Conservation (phyloP, 139 green algal species). For the Axilococcus clingmanii region DNA sequence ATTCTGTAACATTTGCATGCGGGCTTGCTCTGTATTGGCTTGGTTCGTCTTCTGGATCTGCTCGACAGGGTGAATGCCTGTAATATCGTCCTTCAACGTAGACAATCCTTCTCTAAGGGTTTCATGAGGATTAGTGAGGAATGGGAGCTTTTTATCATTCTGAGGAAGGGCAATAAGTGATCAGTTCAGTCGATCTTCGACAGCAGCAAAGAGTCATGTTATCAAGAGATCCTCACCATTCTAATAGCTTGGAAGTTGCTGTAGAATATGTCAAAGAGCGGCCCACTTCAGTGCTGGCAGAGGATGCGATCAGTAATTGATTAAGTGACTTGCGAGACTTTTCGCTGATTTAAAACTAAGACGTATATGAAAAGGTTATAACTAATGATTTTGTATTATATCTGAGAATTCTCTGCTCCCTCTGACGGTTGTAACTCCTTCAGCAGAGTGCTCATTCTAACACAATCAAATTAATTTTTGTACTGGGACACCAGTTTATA, state of each 20-base stretch:
- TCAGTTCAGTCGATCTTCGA: no score
- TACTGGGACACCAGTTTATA: no score
- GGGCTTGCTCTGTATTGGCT: constrained; percentile 1
- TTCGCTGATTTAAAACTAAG: not conserved
- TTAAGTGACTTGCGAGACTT: not conserved
- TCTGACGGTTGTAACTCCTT: no score
- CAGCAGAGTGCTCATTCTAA: no score
- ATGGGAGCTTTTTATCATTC: constrained; percentile 35
- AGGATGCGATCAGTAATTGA: not conserved
- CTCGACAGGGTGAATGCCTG: constrained; percentile 52
- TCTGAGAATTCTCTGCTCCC: not conserved
- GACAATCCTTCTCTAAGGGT: constrained; percentile 51
- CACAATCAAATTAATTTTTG: no score
- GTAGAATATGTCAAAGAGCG: no score
- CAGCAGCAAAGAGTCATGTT: not conserved
- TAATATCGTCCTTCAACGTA: constrained; percentile 58
- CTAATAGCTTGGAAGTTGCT: not conserved
- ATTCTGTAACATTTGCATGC: constrained; percentile 50
- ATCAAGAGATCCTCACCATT: not conserved
- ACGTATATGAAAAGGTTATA: not conserved
- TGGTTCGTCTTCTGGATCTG: constrained; percentile 44
- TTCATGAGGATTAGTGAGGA: constrained; percentile 48
- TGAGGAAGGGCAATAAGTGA: no score
- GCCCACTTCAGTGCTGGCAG: not conserved
- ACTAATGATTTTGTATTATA: not conserved